Evolutionary conservation across 2,329 filamentous ascomycete species (phyloP).

Genomic region (Lachnellula cervina): DNA sequence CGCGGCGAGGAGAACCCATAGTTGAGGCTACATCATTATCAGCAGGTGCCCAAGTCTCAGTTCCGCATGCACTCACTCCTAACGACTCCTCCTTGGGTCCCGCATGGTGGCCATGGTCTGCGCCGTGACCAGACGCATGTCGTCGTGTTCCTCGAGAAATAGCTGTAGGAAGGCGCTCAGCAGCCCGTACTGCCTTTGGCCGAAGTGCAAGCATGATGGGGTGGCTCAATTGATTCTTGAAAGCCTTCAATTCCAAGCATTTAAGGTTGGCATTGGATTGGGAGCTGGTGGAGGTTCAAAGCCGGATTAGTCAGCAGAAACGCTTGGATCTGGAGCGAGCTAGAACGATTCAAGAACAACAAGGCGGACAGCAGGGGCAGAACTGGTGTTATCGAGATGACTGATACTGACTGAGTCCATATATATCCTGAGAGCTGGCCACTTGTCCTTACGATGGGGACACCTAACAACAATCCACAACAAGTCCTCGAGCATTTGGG

Average conservation of each 20-base stretch:
- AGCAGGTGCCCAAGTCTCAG: constrained; percentile 4
- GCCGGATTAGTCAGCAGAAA: constrained; percentile 5
- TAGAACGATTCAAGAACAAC: not conserved
- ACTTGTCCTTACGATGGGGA: constrained; percentile 30
- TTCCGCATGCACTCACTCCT: constrained; percentile 39
- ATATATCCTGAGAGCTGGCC: constrained; percentile 9
- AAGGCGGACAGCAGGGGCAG: constrained; percentile 4
- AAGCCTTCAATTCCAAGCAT: constrained; percentile 2
- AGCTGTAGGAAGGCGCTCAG: constrained; percentile 19
- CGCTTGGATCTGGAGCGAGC: too few relatives aligned
- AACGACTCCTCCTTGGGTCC: constrained; percentile 43
- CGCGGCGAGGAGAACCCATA: constrained; percentile 41
- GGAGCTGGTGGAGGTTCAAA: not conserved
- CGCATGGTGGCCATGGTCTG: constrained; percentile 28
- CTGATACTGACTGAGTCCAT: not conserved
- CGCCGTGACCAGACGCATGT: constrained; percentile 20
- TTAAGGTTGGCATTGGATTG: constrained; percentile 13
- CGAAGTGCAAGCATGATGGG: constrained; percentile 30
- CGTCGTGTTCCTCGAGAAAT: constrained; percentile 12
- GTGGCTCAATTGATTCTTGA: constrained; percentile 26
- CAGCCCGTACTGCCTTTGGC: constrained; percentile 30
- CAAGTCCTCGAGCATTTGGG: constrained; percentile 13
- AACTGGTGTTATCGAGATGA: not conserved
- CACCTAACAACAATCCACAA: constrained; percentile 9
- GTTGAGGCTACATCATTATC: constrained; percentile 36